A percentile compares a stretch with the other conserved stretches of the same genome.
Evolutionary conservation across 768 basidiomycete species (phyloP).

Genomic region (Arthromyces matolae): DNA sequence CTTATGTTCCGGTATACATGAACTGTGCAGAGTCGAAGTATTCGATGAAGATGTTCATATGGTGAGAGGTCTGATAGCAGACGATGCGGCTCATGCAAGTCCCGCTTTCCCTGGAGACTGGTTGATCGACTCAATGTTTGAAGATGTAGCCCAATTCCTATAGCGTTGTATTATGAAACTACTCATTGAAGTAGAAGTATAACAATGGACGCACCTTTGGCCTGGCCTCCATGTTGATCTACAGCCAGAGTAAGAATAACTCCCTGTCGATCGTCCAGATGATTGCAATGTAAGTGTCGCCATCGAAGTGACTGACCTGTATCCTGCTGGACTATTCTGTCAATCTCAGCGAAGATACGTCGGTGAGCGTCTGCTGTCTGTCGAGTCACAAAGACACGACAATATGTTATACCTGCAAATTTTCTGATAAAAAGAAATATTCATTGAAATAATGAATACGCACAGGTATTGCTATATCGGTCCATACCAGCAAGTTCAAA

Average conservation of each 20-base stretch:
- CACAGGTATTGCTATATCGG: not conserved
- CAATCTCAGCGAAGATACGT: not conserved
- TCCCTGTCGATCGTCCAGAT: too few species aligned
- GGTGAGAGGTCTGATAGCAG: too few species aligned
- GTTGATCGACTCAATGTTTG: too few species aligned
- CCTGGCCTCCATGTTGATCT: too few species aligned
- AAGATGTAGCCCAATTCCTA: slow-evolving; percentile 1
- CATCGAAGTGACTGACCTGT: too few species aligned
- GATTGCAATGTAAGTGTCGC: not conserved
- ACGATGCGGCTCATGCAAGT: not conserved
- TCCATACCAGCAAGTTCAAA: too few species aligned
- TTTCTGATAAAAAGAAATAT: not conserved
- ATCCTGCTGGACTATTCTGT: not conserved
- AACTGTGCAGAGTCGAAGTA: not conserved
- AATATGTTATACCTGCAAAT: not conserved
- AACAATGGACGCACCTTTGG: too few species aligned
- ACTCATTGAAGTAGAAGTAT: too few species aligned
- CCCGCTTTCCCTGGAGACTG: not conserved
- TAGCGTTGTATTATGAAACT: too few species aligned
- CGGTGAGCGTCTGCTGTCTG: not conserved
- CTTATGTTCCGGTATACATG: not conserved
- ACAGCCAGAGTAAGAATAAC: too few species aligned
- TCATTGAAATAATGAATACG: not conserved
- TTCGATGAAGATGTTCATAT: not conserved
- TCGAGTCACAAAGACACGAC: not conserved